phyloP scores from a whole-genome alignment of 306 rosid genomes.

The Pueraria montana region DNA sequence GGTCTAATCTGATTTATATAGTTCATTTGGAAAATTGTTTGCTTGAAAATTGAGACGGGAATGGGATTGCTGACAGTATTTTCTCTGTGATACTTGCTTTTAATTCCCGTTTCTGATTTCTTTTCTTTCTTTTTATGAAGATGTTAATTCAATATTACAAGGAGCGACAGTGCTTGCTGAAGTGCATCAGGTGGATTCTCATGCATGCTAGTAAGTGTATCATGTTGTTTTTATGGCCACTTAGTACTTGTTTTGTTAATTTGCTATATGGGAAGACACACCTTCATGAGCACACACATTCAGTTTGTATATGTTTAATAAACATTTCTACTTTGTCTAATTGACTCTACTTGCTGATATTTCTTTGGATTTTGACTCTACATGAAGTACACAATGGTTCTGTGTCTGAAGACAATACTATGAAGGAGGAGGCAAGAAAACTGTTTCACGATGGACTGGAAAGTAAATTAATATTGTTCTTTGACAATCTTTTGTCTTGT shows the following conservation, averaged over 20 bases:
- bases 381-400: conserved; percentile 77
- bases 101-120: conserved; percentile 10
- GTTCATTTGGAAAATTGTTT: conserved; percentile 28
- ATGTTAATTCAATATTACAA: conserved; percentile 76
- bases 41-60: neutral
- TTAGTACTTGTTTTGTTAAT: conserved; percentile 29
- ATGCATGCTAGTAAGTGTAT: conserved; percentile 83
- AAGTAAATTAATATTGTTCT: conserved; percentile 65
- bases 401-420: conserved; percentile 60
- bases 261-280: conserved; percentile 26
- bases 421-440: conserved; percentile 72
- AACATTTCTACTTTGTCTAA: conserved; percentile 25
- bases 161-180: conserved; percentile 95
- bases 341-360: conserved; percentile 43
- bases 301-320: conserved; percentile 34
- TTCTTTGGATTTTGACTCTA: conserved; percentile 43
- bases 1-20: conserved; percentile 29
- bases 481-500: conserved; percentile 71
- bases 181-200: conserved; percentile 85
- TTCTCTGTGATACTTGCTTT: conserved; percentile 25
- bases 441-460: conserved; percentile 84
- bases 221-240: conserved; percentile 32
- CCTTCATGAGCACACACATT: conserved; percentile 13
- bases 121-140: conserved; percentile 58
- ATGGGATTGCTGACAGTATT: conserved; percentile 7